phyloP scores from a whole-genome alignment of 78 protist species.

The Dictyostelium brefeldianum region DNA sequence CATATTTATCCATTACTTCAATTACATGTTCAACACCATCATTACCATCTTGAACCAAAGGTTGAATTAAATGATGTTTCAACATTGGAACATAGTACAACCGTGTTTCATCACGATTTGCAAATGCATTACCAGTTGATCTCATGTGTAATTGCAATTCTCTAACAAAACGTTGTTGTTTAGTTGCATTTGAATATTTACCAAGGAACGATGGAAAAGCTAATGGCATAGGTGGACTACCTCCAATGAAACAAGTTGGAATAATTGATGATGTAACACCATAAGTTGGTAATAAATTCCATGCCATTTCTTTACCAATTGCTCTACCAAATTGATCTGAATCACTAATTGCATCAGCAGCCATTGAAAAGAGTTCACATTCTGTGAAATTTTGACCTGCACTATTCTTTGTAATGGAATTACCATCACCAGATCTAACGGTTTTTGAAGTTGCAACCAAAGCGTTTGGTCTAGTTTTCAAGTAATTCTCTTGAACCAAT shows the following conservation, averaged over 20 bases:
- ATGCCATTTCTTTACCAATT: background rate
- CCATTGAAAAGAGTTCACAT: slow-evolving; percentile 18
- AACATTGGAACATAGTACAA: slow-evolving; percentile 49
- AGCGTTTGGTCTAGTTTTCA: background rate
- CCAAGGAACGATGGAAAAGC: slow-evolving; percentile 74
- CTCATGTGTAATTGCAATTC: slow-evolving; percentile 70
- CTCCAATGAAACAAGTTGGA: slow-evolving; percentile 14
- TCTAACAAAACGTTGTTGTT: slow-evolving; percentile 40
- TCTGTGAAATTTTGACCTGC: background rate
- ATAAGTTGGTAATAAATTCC: slow-evolving; percentile 22
- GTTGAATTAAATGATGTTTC: slow-evolving; percentile 32
- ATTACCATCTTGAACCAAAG: slow-evolving; percentile 16
- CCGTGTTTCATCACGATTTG: slow-evolving; percentile 35
- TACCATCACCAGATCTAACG: too few relatives aligned
- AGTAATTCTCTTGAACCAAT: slow-evolving; percentile 83
- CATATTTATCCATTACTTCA: slow-evolving; percentile 57
- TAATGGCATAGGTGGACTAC: background rate
- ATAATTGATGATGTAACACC: slow-evolving; percentile 32
- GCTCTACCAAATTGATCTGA: slow-evolving; percentile 42
- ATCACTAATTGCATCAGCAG: slow-evolving; percentile 32
- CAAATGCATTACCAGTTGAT: background rate
- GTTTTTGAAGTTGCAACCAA: too few relatives aligned
- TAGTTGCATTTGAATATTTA: slow-evolving; percentile 54
- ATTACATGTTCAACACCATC: slow-evolving; percentile 36
- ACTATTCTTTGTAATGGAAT: too few relatives aligned